Conservation (phyloP, 2,329 filamentous ascomycete species). For the Talaromyces sp. region DNA sequence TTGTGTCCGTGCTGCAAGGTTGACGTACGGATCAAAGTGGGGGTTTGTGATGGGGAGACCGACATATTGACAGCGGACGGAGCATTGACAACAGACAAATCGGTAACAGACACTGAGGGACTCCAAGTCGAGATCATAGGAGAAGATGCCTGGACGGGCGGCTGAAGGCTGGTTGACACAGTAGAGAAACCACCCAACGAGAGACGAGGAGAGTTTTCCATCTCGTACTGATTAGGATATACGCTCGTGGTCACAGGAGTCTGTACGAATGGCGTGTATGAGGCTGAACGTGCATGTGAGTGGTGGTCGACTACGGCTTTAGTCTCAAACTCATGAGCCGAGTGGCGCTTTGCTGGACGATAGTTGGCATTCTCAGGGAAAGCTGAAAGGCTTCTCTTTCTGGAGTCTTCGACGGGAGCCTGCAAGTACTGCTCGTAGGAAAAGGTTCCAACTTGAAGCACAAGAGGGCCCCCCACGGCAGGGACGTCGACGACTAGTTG, state of each 20-base stretch:
- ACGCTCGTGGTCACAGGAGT: constrained; percentile 44
- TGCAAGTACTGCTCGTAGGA: constrained; percentile 54
- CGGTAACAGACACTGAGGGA: constrained; percentile 47
- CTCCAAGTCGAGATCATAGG: constrained; percentile 49
- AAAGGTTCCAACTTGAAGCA: constrained; percentile 59
- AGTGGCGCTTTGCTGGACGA: constrained; percentile 48
- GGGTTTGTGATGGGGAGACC: constrained; percentile 49
- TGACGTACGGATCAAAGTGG: constrained; percentile 64
- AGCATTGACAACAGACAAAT: constrained; percentile 39
- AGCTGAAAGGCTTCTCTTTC: constrained; percentile 57
- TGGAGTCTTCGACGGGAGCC: constrained; percentile 41
- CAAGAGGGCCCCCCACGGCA: constrained; percentile 49
- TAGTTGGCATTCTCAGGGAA: constrained; percentile 47
- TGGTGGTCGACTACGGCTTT: constrained; percentile 54
- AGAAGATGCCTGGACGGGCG: constrained; percentile 48
- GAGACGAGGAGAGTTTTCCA: constrained; percentile 40
- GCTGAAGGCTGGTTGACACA: constrained; percentile 40
- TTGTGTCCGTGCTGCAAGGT: constrained; percentile 58
- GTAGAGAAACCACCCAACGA: constrained; percentile 41
- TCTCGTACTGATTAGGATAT: constrained; percentile 38
- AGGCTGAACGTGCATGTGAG: constrained; percentile 49
- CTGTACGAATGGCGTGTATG: constrained; percentile 52
- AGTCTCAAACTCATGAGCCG: constrained; percentile 47
- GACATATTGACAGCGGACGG: constrained; percentile 39
- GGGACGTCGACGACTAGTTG: constrained; percentile 59